These are phyloP conservation scores for Nigrospora osmanthi DNA, from an alignment of 2,329 filamentous ascomycete species.

Conservation along the genomic window DNA sequence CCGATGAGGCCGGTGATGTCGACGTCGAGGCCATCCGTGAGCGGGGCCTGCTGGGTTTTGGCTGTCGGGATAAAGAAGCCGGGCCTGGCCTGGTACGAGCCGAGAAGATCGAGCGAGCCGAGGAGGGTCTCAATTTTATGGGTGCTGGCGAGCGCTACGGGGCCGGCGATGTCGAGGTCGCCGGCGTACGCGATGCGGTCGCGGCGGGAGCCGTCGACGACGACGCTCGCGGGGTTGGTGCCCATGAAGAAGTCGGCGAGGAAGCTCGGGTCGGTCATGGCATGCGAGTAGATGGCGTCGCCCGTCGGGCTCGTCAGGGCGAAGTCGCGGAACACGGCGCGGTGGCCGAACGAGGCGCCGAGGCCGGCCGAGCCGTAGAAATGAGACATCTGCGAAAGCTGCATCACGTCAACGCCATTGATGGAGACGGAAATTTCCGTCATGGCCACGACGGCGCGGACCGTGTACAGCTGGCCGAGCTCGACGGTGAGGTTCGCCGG, in stretches of 20 bases:
- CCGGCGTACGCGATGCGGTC: conserved; percentile 24
- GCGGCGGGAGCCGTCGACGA: conserved; percentile 26
- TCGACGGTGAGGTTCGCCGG: conserved; percentile 1
- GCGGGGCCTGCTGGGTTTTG: conserved; percentile 21
- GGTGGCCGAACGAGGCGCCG: conserved; percentile 20
- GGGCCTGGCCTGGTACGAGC: conserved; percentile 16
- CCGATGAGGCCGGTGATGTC: conserved; percentile 23
- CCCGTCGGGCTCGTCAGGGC: conserved; percentile 3
- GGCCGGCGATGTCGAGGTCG: conserved; percentile 20
- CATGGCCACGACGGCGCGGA: conserved; percentile 9
- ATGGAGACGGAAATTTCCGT: conserved; percentile 12
- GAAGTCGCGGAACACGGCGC: conserved; percentile 16
- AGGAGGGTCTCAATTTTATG: conserved; percentile 15
- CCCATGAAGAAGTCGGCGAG: conserved; percentile 25
- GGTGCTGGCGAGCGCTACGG: conserved; percentile 17
- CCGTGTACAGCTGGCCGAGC: conserved; percentile 4
- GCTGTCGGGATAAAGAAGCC: conserved; percentile 23
- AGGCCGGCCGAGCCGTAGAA: conserved; percentile 22
- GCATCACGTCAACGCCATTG: conserved; percentile 9
- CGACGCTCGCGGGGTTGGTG: conserved; percentile 20
- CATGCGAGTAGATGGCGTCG: conserved; percentile 12
- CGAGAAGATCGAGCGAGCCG: conserved; percentile 18
- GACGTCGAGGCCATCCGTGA: conserved; percentile 8
- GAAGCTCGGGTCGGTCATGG: conserved; percentile 17
- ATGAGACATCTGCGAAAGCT: conserved; percentile 16